Percentiles rank a stretch among this genome's conserved stretches.
These are phyloP conservation scores for Alternaria longipes DNA, from an alignment of 2,329 filamentous ascomycete genomes.

Conservation along the genomic window DNA sequence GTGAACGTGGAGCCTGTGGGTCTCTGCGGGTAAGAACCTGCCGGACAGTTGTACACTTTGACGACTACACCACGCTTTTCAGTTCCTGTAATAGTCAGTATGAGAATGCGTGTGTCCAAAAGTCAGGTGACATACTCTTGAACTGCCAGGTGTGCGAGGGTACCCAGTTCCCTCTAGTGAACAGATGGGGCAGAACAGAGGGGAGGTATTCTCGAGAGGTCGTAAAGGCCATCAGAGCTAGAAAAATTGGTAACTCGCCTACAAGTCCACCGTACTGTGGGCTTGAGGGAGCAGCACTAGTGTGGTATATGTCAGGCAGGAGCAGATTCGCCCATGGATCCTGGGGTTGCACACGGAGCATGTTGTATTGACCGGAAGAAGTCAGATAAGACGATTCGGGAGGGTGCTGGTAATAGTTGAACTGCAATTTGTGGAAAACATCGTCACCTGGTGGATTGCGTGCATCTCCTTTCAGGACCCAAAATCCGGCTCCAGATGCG, in stretches of 20 bases:
- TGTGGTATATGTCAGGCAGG: slow-evolving; percentile 36
- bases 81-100: slow-evolving; percentile 22
- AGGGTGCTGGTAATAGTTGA: slow-evolving; percentile 26
- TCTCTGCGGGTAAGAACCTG: slow-evolving; percentile 10
- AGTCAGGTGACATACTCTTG: slow-evolving; percentile 22
- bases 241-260: slow-evolving; percentile 47
- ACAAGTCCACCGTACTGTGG: slow-evolving; percentile 21
- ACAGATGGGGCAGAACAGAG: slow-evolving; percentile 26
- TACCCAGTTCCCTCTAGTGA: slow-evolving; percentile 14
- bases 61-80: slow-evolving; percentile 42
- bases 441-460: slow-evolving; percentile 8
- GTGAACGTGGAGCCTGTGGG: background rate
- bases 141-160: slow-evolving; percentile 24
- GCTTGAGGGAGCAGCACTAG: background rate
- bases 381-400: slow-evolving; percentile 35
- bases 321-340: slow-evolving; percentile 35
- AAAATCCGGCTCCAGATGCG: slow-evolving; percentile 31
- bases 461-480: slow-evolving; percentile 29
- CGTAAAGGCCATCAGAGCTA: slow-evolving; percentile 43
- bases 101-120: background rate
- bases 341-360: slow-evolving; percentile 18
- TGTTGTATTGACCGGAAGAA: slow-evolving; percentile 22
- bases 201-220: slow-evolving; percentile 19
- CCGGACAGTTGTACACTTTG: slow-evolving; percentile 26
- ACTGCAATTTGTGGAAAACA: slow-evolving; percentile 33